Evolutionary conservation across 2,329 filamentous ascomycete species (phyloP).

Genomic region (Pestalotiopsis sp.): DNA sequence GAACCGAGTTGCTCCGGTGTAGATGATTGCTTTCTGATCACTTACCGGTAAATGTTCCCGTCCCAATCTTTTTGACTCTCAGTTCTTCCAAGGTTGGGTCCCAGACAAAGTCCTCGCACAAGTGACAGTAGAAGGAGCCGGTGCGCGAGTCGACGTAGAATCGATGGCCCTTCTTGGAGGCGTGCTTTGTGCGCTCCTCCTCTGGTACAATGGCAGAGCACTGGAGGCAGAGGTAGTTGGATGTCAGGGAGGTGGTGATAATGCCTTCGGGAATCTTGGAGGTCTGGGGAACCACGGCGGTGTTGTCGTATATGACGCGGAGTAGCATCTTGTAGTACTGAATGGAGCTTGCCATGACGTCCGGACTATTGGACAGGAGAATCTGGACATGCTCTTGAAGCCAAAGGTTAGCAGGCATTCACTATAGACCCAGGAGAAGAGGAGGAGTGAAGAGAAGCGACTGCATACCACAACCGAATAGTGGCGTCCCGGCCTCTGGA

Average conservation of each 20-base stretch:
- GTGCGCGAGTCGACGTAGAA: slow-evolving; percentile 80
- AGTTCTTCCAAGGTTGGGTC: slow-evolving; percentile 79
- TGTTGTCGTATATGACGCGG: slow-evolving; percentile 69
- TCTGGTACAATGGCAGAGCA: slow-evolving; percentile 70
- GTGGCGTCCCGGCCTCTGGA: slow-evolving; percentile 57
- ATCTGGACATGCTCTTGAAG: slow-evolving; percentile 69
- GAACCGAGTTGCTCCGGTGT: not conserved
- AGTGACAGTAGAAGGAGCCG: slow-evolving; percentile 76
- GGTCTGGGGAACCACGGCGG: slow-evolving; percentile 66
- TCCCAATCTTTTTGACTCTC: slow-evolving; percentile 69
- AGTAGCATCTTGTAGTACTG: slow-evolving; percentile 73
- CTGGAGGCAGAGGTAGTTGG: slow-evolving; percentile 73
- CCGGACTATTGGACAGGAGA: slow-evolving; percentile 62
- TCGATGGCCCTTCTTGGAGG: slow-evolving; percentile 68
- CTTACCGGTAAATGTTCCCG: slow-evolving; percentile 65
- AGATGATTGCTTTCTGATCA: not conserved
- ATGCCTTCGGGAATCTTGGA: slow-evolving; percentile 59
- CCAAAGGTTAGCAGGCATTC: slow-evolving; percentile 6
- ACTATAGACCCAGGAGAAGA: not conserved
- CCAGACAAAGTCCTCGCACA: slow-evolving; percentile 82
- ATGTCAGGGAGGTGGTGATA: slow-evolving; percentile 62
- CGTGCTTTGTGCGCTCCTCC: slow-evolving; percentile 68
- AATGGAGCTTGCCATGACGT: slow-evolving; percentile 68
- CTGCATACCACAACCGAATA: slow-evolving; percentile 65
- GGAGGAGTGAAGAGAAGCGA: not conserved